phyloP scores from a whole-genome alignment of 1,284 basidiomycete genomes.

The Wallemia mellicola region DNA sequence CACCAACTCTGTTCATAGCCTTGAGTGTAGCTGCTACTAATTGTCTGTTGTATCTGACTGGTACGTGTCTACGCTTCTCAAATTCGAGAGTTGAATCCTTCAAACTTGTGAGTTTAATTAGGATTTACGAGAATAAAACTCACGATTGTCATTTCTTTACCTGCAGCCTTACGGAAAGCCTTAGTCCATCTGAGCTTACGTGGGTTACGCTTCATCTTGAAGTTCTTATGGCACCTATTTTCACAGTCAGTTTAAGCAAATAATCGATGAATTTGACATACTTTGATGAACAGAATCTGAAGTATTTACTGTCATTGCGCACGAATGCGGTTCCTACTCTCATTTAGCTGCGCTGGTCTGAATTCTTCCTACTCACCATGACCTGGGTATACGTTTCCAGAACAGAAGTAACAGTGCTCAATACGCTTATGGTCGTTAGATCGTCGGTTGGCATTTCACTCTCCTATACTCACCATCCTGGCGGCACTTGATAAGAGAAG shows the following conservation, averaged over 20 bases:
- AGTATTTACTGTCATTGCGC: conserved; percentile 82
- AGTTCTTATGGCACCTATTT: conserved; percentile 75
- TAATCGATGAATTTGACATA: conserved; percentile 17
- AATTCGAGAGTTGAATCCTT: conserved; percentile 97
- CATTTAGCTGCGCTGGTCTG: background rate
- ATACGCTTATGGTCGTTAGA: conserved; percentile 30
- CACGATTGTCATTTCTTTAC: conserved; percentile 98
- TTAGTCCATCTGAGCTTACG: conserved; percentile 99
- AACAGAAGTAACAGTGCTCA: conserved; percentile 78
- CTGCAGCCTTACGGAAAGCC: conserved; percentile 92
- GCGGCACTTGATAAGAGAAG: conserved; percentile 3
- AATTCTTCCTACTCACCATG: conserved; percentile 28
- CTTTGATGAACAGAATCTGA: conserved; percentile 90
- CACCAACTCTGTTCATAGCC: conserved; percentile 82
- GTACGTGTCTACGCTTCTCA: conserved; percentile 93
- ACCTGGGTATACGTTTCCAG: conserved; percentile 75
- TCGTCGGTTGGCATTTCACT: background rate
- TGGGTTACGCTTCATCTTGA: conserved; percentile 99
- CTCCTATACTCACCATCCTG: background rate
- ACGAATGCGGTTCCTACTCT: conserved; percentile 58
- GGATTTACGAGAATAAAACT: conserved; percentile 16
- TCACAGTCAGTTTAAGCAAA: background rate
- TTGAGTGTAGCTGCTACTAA: conserved; percentile 77
- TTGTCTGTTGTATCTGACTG: conserved; percentile 89
- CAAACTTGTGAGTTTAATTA: background rate